Base-by-base conservation (phyloP, 2,329 filamentous ascomycete genomes). In the Moelleriella libera region DNA sequence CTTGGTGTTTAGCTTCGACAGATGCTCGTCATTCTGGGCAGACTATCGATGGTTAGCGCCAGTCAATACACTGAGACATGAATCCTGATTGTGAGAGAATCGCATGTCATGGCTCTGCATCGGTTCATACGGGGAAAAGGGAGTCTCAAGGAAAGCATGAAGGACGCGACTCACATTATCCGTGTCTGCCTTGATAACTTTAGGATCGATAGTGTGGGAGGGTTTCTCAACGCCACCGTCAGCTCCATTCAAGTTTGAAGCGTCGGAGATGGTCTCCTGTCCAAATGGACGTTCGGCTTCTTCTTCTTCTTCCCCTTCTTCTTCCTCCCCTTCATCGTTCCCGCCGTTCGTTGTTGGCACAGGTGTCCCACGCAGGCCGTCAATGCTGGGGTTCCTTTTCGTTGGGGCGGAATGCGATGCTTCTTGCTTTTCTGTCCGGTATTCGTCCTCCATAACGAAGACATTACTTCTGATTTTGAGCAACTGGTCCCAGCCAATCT, bases 391-490 rank as follows among this genome's bases (percentile, higher is more conserved):
- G 61, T 84, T 88, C 43, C 84, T 78, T 57, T 80, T 82, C 29
- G 65, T 63, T 50, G 68, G 67, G 43, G 64, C 59, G 12, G 68
- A 61, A 45, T 69, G 65, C 14, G 68, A 68, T 29, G 71, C 64
- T 51, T 82, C 79, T 48, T 85, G 81, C 64, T 85, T 87, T 67
- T 97, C 92, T 48, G 83, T 85, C 45, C 92, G 81, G 62, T 98
- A 98, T 64, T 98, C 92, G 60, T 98, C 92, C 63, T 98, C 92
- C 92, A 98, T 98, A 45, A 98, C 92, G 57, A 98, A 98, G 1
- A 98, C 92, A 52, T 90, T 89, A 68, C 90, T 97, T 55, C 92
- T 79, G 58, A 94, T 95, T 65, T 88, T 94, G 46, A 98, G 71
- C 28, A 98, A 74, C 60, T 96, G 88, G 57, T 98, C 92, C 92